These are phyloP conservation scores for Metschnikowia continentalis DNA, from an alignment of 805 yeast genomes.

Conservation along the genomic window DNA sequence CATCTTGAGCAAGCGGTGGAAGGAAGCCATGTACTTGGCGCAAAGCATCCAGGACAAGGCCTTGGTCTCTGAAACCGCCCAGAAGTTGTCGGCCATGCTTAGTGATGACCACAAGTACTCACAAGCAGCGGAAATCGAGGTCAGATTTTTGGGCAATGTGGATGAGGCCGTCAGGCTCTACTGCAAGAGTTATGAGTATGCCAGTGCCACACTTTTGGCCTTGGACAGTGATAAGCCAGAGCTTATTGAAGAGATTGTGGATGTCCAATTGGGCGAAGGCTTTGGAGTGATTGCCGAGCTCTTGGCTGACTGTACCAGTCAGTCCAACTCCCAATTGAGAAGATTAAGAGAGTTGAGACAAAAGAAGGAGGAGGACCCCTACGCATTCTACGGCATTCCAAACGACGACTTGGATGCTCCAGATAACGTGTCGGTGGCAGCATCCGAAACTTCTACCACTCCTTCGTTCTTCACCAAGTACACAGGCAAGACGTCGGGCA, in stretches of 20 bases:
- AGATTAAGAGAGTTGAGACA: slow-evolving; percentile 81
- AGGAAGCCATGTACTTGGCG: slow-evolving; percentile 69
- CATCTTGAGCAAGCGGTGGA: slow-evolving; percentile 72
- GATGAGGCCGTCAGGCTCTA: slow-evolving; percentile 61
- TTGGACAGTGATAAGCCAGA: slow-evolving; percentile 40
- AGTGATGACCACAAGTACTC: slow-evolving; percentile 67
- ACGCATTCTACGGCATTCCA: slow-evolving; percentile 69
- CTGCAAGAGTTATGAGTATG: slow-evolving; percentile 72
- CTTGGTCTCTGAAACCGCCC: slow-evolving; percentile 46
- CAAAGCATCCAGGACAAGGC: slow-evolving; percentile 26
- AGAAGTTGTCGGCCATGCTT: slow-evolving; percentile 54
- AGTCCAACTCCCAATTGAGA: slow-evolving; percentile 73
- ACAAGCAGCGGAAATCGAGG: slow-evolving; percentile 77
- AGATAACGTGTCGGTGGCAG: slow-evolving; percentile 92
- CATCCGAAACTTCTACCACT: slow-evolving; percentile 87
- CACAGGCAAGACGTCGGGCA: slow-evolving; percentile 93
- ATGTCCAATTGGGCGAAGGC: slow-evolving; percentile 76
- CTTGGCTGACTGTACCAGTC: slow-evolving; percentile 89
- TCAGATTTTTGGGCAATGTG: slow-evolving; percentile 54
- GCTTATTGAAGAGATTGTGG: slow-evolving; percentile 56
- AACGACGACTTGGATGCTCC: slow-evolving; percentile 64
- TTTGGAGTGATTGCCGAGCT: slow-evolving; percentile 85
- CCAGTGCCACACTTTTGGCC: slow-evolving; percentile 70
- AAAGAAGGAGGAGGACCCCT: slow-evolving; percentile 82
- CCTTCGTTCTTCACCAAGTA: slow-evolving; percentile 93